A percentile compares a stretch with the other conserved stretches of the same genome.
Conservation (phyloP, 345 rosid genomes). For the Dipteronia sinensis region DNA sequence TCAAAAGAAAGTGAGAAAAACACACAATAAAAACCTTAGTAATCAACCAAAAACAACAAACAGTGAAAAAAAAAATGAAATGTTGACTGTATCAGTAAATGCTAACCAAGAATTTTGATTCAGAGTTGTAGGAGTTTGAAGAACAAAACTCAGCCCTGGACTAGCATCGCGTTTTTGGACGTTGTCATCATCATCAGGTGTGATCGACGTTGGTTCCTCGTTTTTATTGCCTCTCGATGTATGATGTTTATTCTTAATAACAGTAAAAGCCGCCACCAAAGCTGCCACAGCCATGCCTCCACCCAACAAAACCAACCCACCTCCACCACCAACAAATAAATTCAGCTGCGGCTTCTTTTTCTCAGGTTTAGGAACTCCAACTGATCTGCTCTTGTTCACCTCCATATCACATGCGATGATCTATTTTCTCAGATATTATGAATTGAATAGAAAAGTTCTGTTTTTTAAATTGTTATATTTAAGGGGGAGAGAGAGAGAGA, state of each 20-base stretch:
- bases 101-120: conserved; percentile 31
- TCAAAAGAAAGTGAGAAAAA: neutral
- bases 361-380: conserved; percentile 2
- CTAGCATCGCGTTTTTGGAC: conserved; percentile 2
- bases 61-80: neutral
- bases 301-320: conserved; percentile 38
- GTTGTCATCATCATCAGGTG: neutral
- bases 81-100: neutral
- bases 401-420: neutral
- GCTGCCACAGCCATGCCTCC: conserved; percentile 55
- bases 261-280: conserved; percentile 38
- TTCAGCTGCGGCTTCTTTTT: conserved; percentile 12
- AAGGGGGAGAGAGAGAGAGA: conserved; percentile 1
- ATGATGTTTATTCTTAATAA: conserved; percentile 19
- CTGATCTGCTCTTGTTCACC: neutral
- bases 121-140: conserved; percentile 20
- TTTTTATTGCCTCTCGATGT: neutral
- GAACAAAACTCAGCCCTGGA: conserved; percentile 24
- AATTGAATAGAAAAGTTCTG: conserved; percentile 5
- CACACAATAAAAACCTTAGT: neutral
- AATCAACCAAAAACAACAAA: neutral
- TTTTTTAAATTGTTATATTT: conserved; percentile 10
- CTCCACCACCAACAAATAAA: conserved; percentile 20
- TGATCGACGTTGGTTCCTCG: neutral
- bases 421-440: neutral